Conservation (phyloP, 106 monocot genomes). For the Apostasia ramifera region DNA sequence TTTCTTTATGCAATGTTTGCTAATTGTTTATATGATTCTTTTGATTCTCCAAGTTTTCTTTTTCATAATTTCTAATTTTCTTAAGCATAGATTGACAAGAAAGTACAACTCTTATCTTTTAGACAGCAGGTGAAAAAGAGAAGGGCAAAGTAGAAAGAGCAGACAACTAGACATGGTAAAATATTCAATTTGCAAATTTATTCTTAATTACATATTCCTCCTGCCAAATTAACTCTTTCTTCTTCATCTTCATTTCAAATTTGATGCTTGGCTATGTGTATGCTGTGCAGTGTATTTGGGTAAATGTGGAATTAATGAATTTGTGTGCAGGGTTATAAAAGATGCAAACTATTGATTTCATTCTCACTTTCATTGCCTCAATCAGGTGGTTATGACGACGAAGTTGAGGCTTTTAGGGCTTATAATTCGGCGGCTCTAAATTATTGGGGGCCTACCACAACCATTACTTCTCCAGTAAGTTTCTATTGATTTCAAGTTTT, state of each 20-base stretch:
- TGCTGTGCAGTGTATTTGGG: slow-evolving; percentile 30
- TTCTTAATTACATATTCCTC: background rate
- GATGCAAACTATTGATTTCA: background rate
- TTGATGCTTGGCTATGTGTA: background rate
- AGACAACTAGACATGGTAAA: slow-evolving; percentile 28
- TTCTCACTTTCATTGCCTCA: too few relatives aligned
- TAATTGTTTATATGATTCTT: too few relatives aligned
- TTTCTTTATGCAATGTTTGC: too few relatives aligned
- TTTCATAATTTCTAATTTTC: background rate
- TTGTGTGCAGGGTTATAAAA: background rate
- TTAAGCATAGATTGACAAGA: slow-evolving; percentile 43
- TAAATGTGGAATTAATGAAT: slow-evolving; percentile 6
- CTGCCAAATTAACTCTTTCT: background rate
- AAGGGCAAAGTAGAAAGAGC: slow-evolving; percentile 40
- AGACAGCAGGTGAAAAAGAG: slow-evolving; percentile 43
- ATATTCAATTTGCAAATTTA: background rate
- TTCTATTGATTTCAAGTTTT: background rate
- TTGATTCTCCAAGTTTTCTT: background rate
- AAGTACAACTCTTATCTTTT: slow-evolving; percentile 43
- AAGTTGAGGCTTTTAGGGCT: slow-evolving; percentile 86
- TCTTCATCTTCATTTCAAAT: background rate
- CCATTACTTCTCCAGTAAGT: slow-evolving; percentile 86
- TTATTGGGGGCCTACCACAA: slow-evolving; percentile 93
- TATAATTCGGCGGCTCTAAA: slow-evolving; percentile 96
- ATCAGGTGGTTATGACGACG: slow-evolving; percentile 82